Evolutionary conservation across 116 monocot genomes (phyloP).

Genomic region (Zostera marina): DNA sequence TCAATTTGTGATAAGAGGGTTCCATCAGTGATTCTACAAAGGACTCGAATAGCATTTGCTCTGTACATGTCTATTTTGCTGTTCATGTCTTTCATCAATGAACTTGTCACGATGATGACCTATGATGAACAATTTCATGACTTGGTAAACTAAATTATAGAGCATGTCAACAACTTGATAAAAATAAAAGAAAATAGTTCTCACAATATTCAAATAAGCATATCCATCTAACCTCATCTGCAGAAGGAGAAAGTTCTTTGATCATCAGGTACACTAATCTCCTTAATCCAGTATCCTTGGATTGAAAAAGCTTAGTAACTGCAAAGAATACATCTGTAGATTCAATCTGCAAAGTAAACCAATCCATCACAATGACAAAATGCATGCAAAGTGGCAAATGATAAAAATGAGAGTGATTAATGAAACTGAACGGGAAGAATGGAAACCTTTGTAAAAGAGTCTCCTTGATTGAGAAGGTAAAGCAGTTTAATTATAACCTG

Average conservation of each 20-base stretch:
- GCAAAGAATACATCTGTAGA: conserved; percentile 97
- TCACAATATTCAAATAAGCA: too few species aligned
- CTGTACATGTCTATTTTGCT: conserved; percentile 99
- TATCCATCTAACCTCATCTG: conserved; percentile 60
- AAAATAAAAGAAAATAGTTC: too few species aligned
- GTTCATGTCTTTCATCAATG: conserved; percentile 99
- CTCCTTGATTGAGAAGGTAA: conserved; percentile 92
- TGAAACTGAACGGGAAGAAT: neutral
- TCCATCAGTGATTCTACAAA: conserved; percentile 91
- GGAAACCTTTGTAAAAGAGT: conserved; percentile 77
- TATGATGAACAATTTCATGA: conserved; percentile 6
- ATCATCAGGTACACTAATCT: conserved; percentile 98
- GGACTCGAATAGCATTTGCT: conserved; percentile 95
- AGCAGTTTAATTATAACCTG: conserved; percentile 96
- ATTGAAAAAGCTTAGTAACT: conserved; percentile 94
- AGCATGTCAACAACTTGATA: neutral
- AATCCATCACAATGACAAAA: neutral
- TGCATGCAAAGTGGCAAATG: neutral
- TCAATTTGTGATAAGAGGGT: conserved; percentile 95
- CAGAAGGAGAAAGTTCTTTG: conserved; percentile 92
- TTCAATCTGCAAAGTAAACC: conserved; percentile 34
- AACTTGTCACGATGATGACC: conserved; percentile 99
- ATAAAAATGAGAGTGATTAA: neutral
- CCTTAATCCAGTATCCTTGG: conserved; percentile 77
- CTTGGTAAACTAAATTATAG: neutral